A percentile compares a stretch with the other conserved stretches of the same genome.
Conservation (phyloP, 1,284 basidiomycete species). For the Rhodotorula sp. region DNA sequence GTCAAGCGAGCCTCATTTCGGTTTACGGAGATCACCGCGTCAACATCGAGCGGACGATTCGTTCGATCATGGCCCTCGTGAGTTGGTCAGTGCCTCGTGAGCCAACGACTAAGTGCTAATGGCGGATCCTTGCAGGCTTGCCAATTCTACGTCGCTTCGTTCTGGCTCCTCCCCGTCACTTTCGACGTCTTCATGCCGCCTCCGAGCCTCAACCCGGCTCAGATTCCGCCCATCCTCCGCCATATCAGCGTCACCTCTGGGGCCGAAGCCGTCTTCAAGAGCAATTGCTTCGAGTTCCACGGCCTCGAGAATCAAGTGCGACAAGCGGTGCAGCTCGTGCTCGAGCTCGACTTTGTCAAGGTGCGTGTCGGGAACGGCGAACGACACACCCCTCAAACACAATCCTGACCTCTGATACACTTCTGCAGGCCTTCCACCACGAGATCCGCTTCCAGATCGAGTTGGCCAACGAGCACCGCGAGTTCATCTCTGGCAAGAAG, state of each 20-base stretch:
- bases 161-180: slow-evolving; percentile 90
- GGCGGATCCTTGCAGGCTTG: slow-evolving; percentile 63
- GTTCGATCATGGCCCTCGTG: slow-evolving; percentile 92
- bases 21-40: slow-evolving; percentile 93
- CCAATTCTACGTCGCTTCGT: slow-evolving; percentile 90
- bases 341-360: slow-evolving; percentile 89
- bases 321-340: slow-evolving; percentile 75
- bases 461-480: slow-evolving; percentile 94
- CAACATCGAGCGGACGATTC: slow-evolving; percentile 90
- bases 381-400: not conserved
- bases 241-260: slow-evolving; percentile 82
- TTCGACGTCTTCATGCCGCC: slow-evolving; percentile 88
- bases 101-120: not conserved
- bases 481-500: slow-evolving; percentile 98
- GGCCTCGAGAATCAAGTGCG: slow-evolving; percentile 93
- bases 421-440: slow-evolving; percentile 76
- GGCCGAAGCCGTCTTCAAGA: slow-evolving; percentile 94
- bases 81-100: slow-evolving; percentile 43
- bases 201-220: slow-evolving; percentile 70
- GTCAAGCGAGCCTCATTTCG: slow-evolving; percentile 81
- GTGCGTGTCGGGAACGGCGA: slow-evolving; percentile 51
- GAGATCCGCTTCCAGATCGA: slow-evolving; percentile 99
- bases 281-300: slow-evolving; percentile 95
- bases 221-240: slow-evolving; percentile 80
- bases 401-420: not conserved